Percentiles rank a stretch among this genome's conserved stretches.
Conservation (phyloP, 2,329 filamentous ascomycete species). For the Colletotrichum graminicola region DNA sequence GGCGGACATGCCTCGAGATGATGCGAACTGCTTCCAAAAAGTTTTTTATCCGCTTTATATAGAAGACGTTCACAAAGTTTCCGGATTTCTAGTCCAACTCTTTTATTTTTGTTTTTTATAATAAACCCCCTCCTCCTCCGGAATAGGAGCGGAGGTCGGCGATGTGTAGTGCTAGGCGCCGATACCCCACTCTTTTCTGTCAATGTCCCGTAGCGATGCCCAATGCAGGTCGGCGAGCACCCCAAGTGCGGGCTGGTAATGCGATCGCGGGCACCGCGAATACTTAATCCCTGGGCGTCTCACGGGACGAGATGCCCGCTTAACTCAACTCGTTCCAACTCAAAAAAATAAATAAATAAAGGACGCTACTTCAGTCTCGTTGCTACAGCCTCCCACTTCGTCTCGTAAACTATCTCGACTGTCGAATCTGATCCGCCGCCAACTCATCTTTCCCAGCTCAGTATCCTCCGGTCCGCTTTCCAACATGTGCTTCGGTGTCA, state of each 20-base stretch:
- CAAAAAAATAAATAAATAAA: background rate
- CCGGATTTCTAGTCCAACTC: background rate
- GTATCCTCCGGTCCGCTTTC: background rate
- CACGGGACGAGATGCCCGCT: constrained; percentile 1
- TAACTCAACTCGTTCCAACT: background rate
- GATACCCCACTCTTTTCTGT: constrained; percentile 23
- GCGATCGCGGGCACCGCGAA: constrained; percentile 32
- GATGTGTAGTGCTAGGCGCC: constrained; percentile 18
- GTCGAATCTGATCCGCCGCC: background rate
- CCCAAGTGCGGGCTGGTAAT: constrained; percentile 12
- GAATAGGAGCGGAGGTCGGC: constrained; percentile 36
- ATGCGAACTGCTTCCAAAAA: background rate
- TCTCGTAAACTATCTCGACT: background rate
- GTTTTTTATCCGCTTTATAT: background rate
- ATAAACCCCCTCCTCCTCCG: background rate
- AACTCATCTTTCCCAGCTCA: background rate
- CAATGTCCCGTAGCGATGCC: constrained; percentile 26
- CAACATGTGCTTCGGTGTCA: constrained; percentile 57
- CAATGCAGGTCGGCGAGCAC: constrained; percentile 40
- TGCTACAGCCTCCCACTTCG: background rate
- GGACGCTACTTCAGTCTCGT: background rate
- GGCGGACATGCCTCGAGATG: too few relatives aligned
- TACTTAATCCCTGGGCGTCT: constrained; percentile 31
- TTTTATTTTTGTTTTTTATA: too few relatives aligned
- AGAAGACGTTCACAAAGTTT: background rate